Percentiles rank a stretch among this genome's conserved stretches.
Conservation (phyloP, 208 protist genomes). For the Endotrypanum monterogeii region DNA sequence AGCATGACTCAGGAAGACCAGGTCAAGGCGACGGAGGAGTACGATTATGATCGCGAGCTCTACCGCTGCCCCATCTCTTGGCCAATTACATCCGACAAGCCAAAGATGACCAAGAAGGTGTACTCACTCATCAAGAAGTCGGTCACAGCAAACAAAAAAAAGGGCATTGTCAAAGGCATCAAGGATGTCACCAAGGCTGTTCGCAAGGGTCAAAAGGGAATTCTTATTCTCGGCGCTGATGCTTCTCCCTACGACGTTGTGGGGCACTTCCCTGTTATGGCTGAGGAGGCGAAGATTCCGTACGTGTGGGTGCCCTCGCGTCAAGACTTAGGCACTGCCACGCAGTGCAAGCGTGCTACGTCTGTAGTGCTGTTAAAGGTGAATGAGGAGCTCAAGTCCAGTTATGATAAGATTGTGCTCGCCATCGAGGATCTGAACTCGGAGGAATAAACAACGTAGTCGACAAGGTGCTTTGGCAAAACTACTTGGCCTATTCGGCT, state of each 20-base stretch:
- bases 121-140: constrained; percentile 94
- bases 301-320: constrained; percentile 94
- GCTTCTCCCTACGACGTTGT: constrained; percentile 94
- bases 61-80: constrained; percentile 93
- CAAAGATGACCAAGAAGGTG: constrained; percentile 96
- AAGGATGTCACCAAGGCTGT: constrained; percentile 95
- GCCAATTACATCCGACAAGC: constrained; percentile 88
- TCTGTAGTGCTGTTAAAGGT: constrained; percentile 93
- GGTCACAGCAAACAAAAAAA: constrained; percentile 90
- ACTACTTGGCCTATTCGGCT: not conserved
- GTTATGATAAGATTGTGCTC: constrained; percentile 89
- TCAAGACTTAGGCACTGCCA: constrained; percentile 91
- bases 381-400: constrained; percentile 72
- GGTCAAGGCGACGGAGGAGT: constrained; percentile 54
- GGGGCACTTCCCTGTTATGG: constrained; percentile 93
- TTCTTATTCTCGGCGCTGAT: constrained; percentile 91
- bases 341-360: constrained; percentile 93
- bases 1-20: constrained; percentile 65
- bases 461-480: not conserved
- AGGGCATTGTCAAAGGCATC: constrained; percentile 91
- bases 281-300: constrained; percentile 92
- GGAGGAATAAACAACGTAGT: constrained; percentile 38
- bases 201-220: constrained; percentile 91
- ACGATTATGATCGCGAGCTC: constrained; percentile 92
- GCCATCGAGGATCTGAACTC: constrained; percentile 89